Base-by-base conservation (phyloP, 1,284 basidiomycete genomes). In the Sporisorium scitamineum region DNA sequence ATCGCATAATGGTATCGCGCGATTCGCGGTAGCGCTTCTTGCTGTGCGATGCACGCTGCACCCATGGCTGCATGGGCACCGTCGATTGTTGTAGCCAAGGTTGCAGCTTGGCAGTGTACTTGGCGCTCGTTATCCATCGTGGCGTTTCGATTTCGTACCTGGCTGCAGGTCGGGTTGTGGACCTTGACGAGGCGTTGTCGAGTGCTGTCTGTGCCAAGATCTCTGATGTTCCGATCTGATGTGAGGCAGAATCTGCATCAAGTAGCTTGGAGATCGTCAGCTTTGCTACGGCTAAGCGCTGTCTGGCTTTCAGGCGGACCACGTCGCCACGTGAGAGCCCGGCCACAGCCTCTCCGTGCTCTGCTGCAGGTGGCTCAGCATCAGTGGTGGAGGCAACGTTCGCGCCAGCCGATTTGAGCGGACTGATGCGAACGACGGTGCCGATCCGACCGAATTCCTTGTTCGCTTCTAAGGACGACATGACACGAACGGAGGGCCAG, bases 251-350 rank as follows among this genome's bases (percentile, higher is more conserved):
- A 31, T 48, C n/a, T 2, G 47, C 13, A n/a, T 29, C 27, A 14
- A 65, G 57, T 0, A 74, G 59, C 32, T 60, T 64, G 10, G 59
- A 44, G 7, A 74, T 53, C 14, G 62, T 57, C 24, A 52, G n/a
- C 27, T 42, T 55, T 4, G 72, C 63, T 1, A 39, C 29, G 11
- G 64, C 73, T 5, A 76, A 57, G 2, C 73, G 60, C 45, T 70
- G 68, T 34, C 64, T 52, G 11, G 73, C 64, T 47, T 70, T 70
- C 3, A 76, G 47, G 0, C 73, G 63, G 14, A 76, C 50, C 0
- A 76, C 53, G 48, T 76, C 73, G 26, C 73, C 68, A 13, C 73
- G 63, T 7, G 73, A 76, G n/a, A 76, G 61, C 18, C 73, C 68
- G 1, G 45, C 58, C 0, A 76, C 61, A 11, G 48, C 56, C 16